phyloP scores from a whole-genome alignment of 2,329 filamentous ascomycete genomes.

The Phaeosphaeriaceae sp. region DNA sequence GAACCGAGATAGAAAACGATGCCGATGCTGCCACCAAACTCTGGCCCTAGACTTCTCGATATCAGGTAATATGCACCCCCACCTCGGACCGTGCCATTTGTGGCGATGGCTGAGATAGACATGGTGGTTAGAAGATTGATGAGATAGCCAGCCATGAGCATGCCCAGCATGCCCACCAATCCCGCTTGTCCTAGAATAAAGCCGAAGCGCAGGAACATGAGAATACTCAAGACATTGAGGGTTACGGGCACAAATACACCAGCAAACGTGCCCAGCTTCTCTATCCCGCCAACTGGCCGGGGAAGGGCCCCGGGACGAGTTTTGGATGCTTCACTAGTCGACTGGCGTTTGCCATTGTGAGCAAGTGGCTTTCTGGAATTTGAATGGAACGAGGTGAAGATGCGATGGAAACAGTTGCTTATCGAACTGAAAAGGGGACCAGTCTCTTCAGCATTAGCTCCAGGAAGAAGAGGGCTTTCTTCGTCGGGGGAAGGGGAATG shows the following conservation, averaged over 20 bases:
- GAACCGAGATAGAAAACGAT: slow-evolving; percentile 91
- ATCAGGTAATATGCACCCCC: slow-evolving; percentile 91
- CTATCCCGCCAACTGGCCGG: slow-evolving; percentile 49
- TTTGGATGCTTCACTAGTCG: slow-evolving; percentile 33
- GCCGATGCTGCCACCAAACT: slow-evolving; percentile 88
- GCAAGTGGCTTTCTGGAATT: slow-evolving; percentile 9
- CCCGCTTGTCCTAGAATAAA: slow-evolving; percentile 83
- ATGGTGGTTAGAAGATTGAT: slow-evolving; percentile 85
- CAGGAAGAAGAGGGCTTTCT: slow-evolving; percentile 41
- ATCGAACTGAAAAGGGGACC: slow-evolving; percentile 28
- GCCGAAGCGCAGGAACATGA: slow-evolving; percentile 91
- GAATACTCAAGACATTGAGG: slow-evolving; percentile 84
- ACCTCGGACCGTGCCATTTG: slow-evolving; percentile 86
- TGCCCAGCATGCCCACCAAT: slow-evolving; percentile 75
- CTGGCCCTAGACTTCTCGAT: slow-evolving; percentile 81
- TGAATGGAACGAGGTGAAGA: slow-evolving; percentile 19
- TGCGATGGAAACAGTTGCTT: slow-evolving; percentile 34
- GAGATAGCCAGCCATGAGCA: slow-evolving; percentile 76
- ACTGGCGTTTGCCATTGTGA: slow-evolving; percentile 28
- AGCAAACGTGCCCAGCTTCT: slow-evolving; percentile 74
- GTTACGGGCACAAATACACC: slow-evolving; percentile 83
- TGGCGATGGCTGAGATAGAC: slow-evolving; percentile 86
- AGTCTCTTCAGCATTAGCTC: slow-evolving; percentile 15
- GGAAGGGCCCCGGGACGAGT: slow-evolving; percentile 46
- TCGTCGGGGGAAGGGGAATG: slow-evolving; percentile 37